Evolutionary conservation across 139 green algal genomes (phyloP).

Genomic region (Zygnema cylindricum): DNA sequence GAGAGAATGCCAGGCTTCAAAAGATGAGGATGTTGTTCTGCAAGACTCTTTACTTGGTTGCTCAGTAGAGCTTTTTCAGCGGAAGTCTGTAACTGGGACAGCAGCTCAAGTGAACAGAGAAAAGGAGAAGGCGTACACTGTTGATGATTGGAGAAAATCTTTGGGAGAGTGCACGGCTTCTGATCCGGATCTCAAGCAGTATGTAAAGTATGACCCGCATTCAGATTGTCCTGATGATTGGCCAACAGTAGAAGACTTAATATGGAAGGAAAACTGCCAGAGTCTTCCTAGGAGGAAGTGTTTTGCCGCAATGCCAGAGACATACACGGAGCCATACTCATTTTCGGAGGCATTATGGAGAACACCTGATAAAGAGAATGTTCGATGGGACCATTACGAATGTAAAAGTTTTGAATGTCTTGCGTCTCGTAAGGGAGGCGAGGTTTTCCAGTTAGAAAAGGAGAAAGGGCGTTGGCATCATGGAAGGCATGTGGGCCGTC

Average conservation of each 20-base stretch:
- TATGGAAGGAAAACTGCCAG: slow-evolving; percentile 35
- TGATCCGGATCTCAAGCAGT: slow-evolving; percentile 9
- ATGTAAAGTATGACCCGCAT: not conserved
- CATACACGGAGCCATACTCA: slow-evolving; percentile 13
- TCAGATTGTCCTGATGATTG: slow-evolving; percentile 45
- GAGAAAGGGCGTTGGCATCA: slow-evolving; percentile 28
- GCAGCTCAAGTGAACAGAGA: not conserved
- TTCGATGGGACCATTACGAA: slow-evolving; percentile 41
- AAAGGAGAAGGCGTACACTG: not conserved
- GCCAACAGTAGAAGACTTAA: slow-evolving; percentile 20
- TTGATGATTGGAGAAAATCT: not conserved
- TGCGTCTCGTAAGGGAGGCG: slow-evolving; percentile 8
- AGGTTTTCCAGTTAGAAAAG: slow-evolving; percentile 43
- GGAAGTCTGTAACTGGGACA: not conserved
- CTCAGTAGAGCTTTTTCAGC: not conserved
- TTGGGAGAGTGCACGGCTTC: slow-evolving; percentile 24
- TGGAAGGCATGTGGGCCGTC: not conserved
- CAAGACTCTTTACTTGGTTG: not conserved
- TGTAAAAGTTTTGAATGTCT: slow-evolving; percentile 46
- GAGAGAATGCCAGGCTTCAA: not conserved
- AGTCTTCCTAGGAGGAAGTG: slow-evolving; percentile 26
- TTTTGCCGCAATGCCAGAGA: slow-evolving; percentile 10
- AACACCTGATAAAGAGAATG: slow-evolving; percentile 11
- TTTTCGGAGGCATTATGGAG: not conserved
- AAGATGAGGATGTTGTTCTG: not conserved